These are phyloP conservation scores for Iris pallida DNA, from an alignment of 116 monocot species.

Conservation along the genomic window DNA sequence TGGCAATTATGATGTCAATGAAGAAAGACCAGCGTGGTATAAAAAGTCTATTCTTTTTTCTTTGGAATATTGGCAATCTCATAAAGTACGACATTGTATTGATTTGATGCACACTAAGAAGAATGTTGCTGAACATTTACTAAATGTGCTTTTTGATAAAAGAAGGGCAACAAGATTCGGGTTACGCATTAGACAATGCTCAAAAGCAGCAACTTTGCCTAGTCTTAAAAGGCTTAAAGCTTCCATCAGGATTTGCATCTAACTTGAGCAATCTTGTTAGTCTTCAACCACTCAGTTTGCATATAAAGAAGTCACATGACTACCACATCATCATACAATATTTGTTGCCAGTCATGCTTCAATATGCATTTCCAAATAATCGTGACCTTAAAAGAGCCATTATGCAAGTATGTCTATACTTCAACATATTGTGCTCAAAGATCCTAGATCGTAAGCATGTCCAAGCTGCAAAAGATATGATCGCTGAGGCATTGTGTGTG, in stretches of 20 bases:
- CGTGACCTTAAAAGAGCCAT: not conserved
- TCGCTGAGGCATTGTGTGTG: constrained; percentile 4
- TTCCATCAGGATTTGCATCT: not conserved
- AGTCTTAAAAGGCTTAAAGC: not conserved
- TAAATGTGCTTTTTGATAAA: not conserved
- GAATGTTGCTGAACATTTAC: not conserved
- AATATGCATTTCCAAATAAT: not conserved
- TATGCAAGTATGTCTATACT: not conserved
- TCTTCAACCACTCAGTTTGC: not conserved
- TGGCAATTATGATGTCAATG: no score
- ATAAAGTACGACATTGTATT: not conserved
- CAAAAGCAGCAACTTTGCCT: not conserved
- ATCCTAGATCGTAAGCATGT: not conserved
- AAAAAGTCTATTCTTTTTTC: not conserved
- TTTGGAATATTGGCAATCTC: not conserved
- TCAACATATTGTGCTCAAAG: not conserved
- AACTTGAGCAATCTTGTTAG: not conserved
- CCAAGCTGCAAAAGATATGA: constrained; percentile 9
- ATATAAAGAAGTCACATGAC: not conserved
- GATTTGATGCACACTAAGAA: not conserved
- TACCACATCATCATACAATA: not conserved
- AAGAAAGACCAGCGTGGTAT: not conserved
- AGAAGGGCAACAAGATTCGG: not conserved
- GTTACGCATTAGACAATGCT: not conserved
- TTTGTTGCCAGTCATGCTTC: not conserved